These are phyloP conservation scores for Pittosporum tobira DNA, from an alignment of 129 eudicot species.

Conservation along the genomic window DNA sequence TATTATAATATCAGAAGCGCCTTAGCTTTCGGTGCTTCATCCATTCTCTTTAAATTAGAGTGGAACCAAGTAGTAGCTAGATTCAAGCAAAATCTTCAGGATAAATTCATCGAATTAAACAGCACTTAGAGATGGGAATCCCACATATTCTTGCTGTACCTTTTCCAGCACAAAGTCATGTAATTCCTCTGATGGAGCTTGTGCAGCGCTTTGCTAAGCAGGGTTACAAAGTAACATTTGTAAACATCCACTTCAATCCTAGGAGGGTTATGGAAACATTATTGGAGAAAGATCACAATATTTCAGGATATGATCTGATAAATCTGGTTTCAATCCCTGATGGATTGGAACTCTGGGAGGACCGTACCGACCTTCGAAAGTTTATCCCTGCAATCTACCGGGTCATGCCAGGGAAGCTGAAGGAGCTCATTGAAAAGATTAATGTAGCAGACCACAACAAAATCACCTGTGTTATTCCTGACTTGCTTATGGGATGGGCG, in stretches of 20 bases:
- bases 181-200: slow-evolving; percentile 43
- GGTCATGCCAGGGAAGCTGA: slow-evolving; percentile 25
- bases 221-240: slow-evolving; percentile 27
- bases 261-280: slow-evolving; percentile 9
- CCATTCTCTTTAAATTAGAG: too few relatives aligned
- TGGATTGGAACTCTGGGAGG: slow-evolving; percentile 48
- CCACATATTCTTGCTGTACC: too few relatives aligned
- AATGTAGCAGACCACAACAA: too few relatives aligned
- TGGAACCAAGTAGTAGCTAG: too few relatives aligned
- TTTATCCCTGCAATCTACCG: slow-evolving; percentile 14
- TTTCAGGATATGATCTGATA: slow-evolving; percentile 12
- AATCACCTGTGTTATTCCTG: slow-evolving; percentile 40
- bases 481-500: slow-evolving; percentile 32
- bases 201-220: slow-evolving; percentile 19
- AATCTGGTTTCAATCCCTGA: slow-evolving; percentile 39
- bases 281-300: slow-evolving; percentile 17
- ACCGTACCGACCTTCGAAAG: slow-evolving; percentile 30
- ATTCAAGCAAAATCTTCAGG: too few relatives aligned
- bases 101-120: too few relatives aligned
- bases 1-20: too few relatives aligned
- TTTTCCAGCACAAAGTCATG: slow-evolving; percentile 67
- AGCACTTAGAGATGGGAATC: too few relatives aligned
- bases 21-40: too few relatives aligned
- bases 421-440: too few relatives aligned
- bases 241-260: slow-evolving; percentile 25